phyloP scores from a whole-genome alignment of 208 protist genomes.

The Novymonas esmeraldas region DNA sequence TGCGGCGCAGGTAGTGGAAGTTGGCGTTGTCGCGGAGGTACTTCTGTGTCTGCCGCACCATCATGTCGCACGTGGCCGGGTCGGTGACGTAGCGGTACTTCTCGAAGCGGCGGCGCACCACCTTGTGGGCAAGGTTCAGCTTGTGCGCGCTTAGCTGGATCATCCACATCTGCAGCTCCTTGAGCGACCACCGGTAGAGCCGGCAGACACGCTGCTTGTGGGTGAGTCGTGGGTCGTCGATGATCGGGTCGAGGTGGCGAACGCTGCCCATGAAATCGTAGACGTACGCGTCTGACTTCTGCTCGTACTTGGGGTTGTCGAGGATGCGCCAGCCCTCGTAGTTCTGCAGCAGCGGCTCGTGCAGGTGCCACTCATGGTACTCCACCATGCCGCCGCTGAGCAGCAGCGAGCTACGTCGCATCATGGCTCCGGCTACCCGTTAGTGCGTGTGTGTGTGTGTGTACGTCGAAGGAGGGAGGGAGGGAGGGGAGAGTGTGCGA shows the following conservation, averaged over 20 bases:
- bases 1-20: slow-evolving; percentile 82
- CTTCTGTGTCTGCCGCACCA: slow-evolving; percentile 93
- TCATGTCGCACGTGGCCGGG: slow-evolving; percentile 91
- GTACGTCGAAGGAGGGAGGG: not conserved
- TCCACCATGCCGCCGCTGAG: slow-evolving; percentile 87
- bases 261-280: slow-evolving; percentile 84
- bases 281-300: slow-evolving; percentile 78
- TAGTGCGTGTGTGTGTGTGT: not conserved
- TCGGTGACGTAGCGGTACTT: slow-evolving; percentile 91
- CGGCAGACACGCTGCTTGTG: slow-evolving; percentile 93
- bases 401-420: slow-evolving; percentile 73
- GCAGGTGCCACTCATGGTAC: slow-evolving; percentile 93
- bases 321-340: slow-evolving; percentile 94
- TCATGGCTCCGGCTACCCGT: slow-evolving; percentile 37
- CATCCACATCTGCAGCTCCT: slow-evolving; percentile 90
- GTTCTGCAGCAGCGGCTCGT: slow-evolving; percentile 90
- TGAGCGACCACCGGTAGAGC: slow-evolving; percentile 89
- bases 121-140: slow-evolving; percentile 91
- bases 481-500: not conserved
- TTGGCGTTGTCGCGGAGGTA: slow-evolving; percentile 89
- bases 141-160: slow-evolving; percentile 88
- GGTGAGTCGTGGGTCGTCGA: slow-evolving; percentile 92
- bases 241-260: slow-evolving; percentile 91
- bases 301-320: slow-evolving; percentile 88
- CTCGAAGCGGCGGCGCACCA: slow-evolving; percentile 86